These are phyloP conservation scores for Westerdykella aurantiaca DNA, from an alignment of 2,329 filamentous ascomycete genomes.

Conservation along the genomic window DNA sequence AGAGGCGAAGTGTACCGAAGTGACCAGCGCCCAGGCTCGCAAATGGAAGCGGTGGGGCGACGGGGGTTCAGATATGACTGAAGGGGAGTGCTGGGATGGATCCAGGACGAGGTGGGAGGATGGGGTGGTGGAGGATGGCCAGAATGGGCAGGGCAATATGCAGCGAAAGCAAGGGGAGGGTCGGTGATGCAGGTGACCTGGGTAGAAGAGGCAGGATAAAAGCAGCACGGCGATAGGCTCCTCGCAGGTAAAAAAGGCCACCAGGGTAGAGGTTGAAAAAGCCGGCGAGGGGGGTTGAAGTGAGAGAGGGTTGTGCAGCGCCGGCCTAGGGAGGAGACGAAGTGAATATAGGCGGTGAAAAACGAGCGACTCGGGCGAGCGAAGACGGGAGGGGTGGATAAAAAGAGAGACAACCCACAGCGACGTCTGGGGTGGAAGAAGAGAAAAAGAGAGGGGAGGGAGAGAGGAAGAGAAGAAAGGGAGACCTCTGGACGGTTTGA, in stretches of 20 bases:
- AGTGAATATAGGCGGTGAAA: conserved; percentile 20
- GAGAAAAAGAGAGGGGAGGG: conserved; percentile 9
- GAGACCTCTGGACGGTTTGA: conserved; percentile 14
- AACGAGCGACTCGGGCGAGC: conserved; percentile 25
- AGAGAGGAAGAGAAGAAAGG: conserved; percentile 15
- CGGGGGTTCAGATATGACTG: conserved; percentile 18
- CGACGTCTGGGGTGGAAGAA: no score
- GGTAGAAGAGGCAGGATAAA: conserved; percentile 22
- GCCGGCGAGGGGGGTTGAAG: conserved; percentile 16
- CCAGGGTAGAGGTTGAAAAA: conserved; percentile 29
- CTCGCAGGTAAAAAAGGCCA: conserved; percentile 12
- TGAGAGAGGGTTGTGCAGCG: conserved; percentile 13
- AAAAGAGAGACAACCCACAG: conserved; percentile 6
- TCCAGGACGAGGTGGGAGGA: conserved; percentile 16
- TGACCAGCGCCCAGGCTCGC: conserved; percentile 22
- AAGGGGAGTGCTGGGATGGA: conserved; percentile 12
- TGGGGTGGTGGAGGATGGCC: conserved; percentile 5
- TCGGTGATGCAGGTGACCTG: conserved; percentile 20
- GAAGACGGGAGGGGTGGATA: conserved; percentile 18
- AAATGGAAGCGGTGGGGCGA: conserved; percentile 15
- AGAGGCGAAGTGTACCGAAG: conserved; percentile 23
- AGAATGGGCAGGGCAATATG: conserved; percentile 26
- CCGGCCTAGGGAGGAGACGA: conserved; percentile 12
- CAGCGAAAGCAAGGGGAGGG: conserved; percentile 27
- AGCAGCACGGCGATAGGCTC: conserved; percentile 17